phyloP scores from a whole-genome alignment of 257 asterid genomes.

The Solanum ossicruentum region DNA sequence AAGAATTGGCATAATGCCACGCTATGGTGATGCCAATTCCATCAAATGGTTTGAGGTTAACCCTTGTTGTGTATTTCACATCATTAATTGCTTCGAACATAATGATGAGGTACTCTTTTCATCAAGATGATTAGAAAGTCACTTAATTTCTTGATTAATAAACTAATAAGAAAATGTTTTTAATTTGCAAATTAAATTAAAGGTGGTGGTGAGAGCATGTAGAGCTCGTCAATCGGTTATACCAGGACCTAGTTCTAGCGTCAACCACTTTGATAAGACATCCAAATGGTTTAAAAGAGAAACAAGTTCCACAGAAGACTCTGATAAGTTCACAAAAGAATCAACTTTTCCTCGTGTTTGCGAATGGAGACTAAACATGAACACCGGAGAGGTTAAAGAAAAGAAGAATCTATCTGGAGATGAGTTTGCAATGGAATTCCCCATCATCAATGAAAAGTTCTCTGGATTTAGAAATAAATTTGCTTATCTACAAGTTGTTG shows the following conservation, averaged over 20 bases:
- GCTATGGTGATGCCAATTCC: slow-evolving; percentile 57
- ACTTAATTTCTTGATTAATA: background rate
- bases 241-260: slow-evolving; percentile 49
- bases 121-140: background rate
- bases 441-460: slow-evolving; percentile 39
- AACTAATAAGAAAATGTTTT: background rate
- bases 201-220: background rate
- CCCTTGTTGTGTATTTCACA: slow-evolving; percentile 47
- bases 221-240: slow-evolving; percentile 39
- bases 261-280: background rate
- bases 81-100: slow-evolving; percentile 51
- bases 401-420: background rate
- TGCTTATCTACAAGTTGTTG: background rate
- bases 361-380: background rate
- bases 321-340: slow-evolving; percentile 29
- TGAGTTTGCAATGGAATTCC: slow-evolving; percentile 48
- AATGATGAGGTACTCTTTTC: slow-evolving; percentile 30
- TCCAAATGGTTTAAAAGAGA: background rate
- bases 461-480: background rate
- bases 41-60: slow-evolving; percentile 57
- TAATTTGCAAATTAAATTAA: background rate
- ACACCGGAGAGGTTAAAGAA: background rate
- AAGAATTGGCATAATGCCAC: slow-evolving; percentile 73
- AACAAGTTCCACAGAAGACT: slow-evolving; percentile 16
- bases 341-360: background rate